phyloP scores from a whole-genome alignment of 2,329 filamentous ascomycete genomes.

The Aspergillus sp. region DNA sequence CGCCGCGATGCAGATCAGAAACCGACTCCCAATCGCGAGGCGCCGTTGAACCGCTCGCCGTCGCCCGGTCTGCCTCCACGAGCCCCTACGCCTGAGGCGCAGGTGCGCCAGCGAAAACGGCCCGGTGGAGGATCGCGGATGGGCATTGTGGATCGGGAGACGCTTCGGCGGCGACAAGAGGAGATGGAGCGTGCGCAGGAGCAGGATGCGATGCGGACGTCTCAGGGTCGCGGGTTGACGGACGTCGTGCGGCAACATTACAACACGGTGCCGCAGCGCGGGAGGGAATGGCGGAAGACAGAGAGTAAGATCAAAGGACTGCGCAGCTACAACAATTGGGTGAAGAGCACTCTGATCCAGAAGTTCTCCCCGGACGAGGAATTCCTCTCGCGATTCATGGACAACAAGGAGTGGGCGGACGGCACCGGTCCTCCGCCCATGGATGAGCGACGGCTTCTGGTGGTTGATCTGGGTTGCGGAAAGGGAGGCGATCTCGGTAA shows the following conservation, averaged over 20 bases:
- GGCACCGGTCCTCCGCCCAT: conserved; percentile 23
- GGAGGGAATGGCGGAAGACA: conserved; percentile 87
- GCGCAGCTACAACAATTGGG: conserved; percentile 95
- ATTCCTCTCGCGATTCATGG: conserved; percentile 48
- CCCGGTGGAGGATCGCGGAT: conserved; percentile 40
- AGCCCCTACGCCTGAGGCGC: conserved; percentile 33
- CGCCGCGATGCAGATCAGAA: conserved; percentile 28
- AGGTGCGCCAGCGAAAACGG: conserved; percentile 37
- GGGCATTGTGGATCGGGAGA: conserved; percentile 30
- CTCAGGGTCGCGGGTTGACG: conserved; percentile 54
- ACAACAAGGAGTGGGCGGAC: conserved; percentile 37
- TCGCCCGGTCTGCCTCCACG: conserved; percentile 28
- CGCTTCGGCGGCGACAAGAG: conserved; percentile 35
- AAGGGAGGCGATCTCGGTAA: conserved; percentile 94
- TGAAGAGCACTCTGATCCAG: conserved; percentile 95
- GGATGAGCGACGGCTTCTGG: conserved; percentile 55
- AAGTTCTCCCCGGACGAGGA: conserved; percentile 84
- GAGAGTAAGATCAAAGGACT: conserved; percentile 93
- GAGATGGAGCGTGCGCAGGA: conserved; percentile 36
- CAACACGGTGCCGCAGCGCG: conserved; percentile 88
- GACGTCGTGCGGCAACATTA: conserved; percentile 91
- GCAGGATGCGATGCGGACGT: conserved; percentile 28
- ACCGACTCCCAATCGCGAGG: conserved; percentile 15
- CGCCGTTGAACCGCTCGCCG: conserved; percentile 27
- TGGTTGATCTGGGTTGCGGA: conserved; percentile 91